Evolutionary conservation across 108 stramenopile species (phyloP).

Genomic region (Cyclotella kingstonii): DNA sequence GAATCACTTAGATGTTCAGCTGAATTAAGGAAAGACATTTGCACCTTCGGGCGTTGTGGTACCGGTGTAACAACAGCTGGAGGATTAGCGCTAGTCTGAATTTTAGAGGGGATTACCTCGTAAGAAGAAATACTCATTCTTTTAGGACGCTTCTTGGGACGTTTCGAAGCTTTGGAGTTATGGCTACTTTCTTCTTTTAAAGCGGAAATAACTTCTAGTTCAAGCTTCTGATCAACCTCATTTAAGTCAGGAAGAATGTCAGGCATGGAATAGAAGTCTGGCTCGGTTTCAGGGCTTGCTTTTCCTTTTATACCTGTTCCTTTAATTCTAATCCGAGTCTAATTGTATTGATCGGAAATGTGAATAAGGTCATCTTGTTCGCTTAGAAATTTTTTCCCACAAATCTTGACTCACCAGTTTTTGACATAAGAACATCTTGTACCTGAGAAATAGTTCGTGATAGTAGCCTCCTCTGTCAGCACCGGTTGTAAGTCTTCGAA

Average conservation of each 20-base stretch:
- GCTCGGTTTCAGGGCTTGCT: conserved; percentile 38
- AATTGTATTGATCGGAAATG: conserved; percentile 1
- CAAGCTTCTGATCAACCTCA: conserved; percentile 7
- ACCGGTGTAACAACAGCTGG: conserved; percentile 2
- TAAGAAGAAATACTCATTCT: background rate
- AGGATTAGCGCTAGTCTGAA: background rate
- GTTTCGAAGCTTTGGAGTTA: background rate
- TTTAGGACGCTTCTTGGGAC: background rate
- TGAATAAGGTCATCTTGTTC: background rate
- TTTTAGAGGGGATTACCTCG: background rate
- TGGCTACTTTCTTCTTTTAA: conserved; percentile 27
- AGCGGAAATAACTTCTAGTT: conserved; percentile 14
- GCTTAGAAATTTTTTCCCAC: no score
- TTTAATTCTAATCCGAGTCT: conserved; percentile 44
- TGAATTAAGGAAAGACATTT: background rate
- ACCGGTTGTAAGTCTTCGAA: conserved; percentile 62
- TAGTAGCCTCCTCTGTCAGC: conserved; percentile 75
- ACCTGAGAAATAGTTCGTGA: conserved; percentile 71
- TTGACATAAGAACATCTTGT: conserved; percentile 61
- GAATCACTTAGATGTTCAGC: background rate
- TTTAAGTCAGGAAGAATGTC: conserved; percentile 2
- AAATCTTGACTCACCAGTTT: conserved; percentile 63
- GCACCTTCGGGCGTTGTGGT: background rate
- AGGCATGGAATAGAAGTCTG: conserved; percentile 48
- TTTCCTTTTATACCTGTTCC: conserved; percentile 47